Conservation (phyloP, 139 green algal species). For the Deuterostichococcus epilithicus region DNA sequence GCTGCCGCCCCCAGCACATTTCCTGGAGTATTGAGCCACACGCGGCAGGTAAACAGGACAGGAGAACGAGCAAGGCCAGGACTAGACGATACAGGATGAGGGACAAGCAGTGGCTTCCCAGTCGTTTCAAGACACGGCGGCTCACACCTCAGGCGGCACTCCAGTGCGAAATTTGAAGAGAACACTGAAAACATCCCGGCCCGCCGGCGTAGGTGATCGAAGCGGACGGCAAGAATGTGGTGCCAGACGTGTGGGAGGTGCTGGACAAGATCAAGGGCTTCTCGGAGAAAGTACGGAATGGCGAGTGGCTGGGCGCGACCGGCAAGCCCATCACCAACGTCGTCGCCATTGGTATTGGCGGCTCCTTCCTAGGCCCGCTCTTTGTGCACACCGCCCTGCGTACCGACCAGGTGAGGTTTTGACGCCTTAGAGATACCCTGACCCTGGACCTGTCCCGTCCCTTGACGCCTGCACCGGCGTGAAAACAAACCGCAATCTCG, state of each 20-base stretch:
- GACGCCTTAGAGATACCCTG: background rate
- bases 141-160: too few relatives aligned
- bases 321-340: slow-evolving; percentile 95
- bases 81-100: too few relatives aligned
- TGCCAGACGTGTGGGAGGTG: slow-evolving; percentile 93
- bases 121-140: too few relatives aligned
- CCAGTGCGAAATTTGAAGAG: too few relatives aligned
- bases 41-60: too few relatives aligned
- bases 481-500: too few relatives aligned
- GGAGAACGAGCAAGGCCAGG: too few relatives aligned
- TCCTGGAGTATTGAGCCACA: too few relatives aligned
- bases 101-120: too few relatives aligned
- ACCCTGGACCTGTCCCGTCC: too few relatives aligned
- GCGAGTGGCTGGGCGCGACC: slow-evolving; percentile 87
- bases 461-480: too few relatives aligned
- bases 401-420: slow-evolving; percentile 37
- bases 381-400: slow-evolving; percentile 98
- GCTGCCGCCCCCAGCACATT: too few relatives aligned
- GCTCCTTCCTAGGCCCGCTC: slow-evolving; percentile 91
- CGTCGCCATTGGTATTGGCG: slow-evolving; percentile 96
- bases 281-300: slow-evolving; percentile 79
- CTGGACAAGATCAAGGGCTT: slow-evolving; percentile 99
- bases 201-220: slow-evolving; percentile 62
- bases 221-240: slow-evolving; percentile 86
- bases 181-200: background rate